A percentile compares a stretch with the other conserved stretches of the same genome.
phyloP scores from a whole-genome alignment of 768 basidiomycete genomes.

The Leccinum arenicola region DNA sequence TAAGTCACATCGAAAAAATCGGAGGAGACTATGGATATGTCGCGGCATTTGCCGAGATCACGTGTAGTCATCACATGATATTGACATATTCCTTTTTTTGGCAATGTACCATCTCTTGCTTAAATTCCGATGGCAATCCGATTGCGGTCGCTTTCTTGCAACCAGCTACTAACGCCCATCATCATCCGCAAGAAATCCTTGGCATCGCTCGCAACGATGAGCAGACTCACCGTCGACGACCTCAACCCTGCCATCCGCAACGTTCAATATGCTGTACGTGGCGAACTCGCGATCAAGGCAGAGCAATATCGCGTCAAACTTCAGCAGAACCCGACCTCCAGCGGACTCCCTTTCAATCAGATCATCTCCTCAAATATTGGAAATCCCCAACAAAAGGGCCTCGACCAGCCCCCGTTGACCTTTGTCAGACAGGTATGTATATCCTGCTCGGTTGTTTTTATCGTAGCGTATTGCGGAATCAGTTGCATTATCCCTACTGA shows the following conservation, averaged over 20 bases:
- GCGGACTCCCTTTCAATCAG: slow-evolving; percentile 77
- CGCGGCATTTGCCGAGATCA: slow-evolving; percentile 15
- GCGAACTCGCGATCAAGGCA: slow-evolving; percentile 93
- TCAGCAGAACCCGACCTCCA: slow-evolving; percentile 41
- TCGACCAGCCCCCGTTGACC: slow-evolving; percentile 91
- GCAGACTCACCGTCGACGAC: slow-evolving; percentile 58
- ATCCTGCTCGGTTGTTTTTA: background rate
- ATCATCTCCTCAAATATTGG: slow-evolving; percentile 97
- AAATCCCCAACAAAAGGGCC: slow-evolving; percentile 93
- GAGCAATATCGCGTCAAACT: slow-evolving; percentile 77
- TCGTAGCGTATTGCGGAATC: background rate
- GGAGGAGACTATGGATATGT: background rate
- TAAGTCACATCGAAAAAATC: too few relatives aligned
- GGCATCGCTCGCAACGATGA: slow-evolving; percentile 37
- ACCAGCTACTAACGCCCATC: background rate
- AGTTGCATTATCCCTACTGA: slow-evolving; percentile 1
- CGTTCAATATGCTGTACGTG: slow-evolving; percentile 96
- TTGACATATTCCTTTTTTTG: background rate
- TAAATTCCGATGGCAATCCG: slow-evolving; percentile 12
- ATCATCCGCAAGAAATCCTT: slow-evolving; percentile 2
- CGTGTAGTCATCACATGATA: slow-evolving; percentile 3
- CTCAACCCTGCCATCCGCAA: slow-evolving; percentile 84
- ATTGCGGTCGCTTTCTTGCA: slow-evolving; percentile 3
- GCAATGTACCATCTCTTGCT: background rate
- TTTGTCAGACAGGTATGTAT: slow-evolving; percentile 81